Evolutionary conservation across 2,329 filamentous ascomycete genomes (phyloP), one percentile per base, ranked within the genome.

Genomic region (Elsinoe perseae): DNA sequence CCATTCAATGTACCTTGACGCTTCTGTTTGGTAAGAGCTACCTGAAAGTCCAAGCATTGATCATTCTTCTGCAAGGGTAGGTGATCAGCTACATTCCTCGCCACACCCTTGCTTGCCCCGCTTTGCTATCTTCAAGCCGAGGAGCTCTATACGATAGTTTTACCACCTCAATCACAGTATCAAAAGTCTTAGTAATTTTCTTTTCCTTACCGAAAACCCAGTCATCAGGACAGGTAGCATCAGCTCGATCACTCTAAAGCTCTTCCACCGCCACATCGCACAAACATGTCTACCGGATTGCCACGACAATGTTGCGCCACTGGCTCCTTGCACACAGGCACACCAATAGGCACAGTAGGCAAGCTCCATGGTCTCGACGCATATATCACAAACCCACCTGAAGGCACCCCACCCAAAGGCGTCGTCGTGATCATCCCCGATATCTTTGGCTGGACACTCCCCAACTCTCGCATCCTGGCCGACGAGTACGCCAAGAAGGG

Each of bases 401-500:
- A 61, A n/a, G 64, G 63, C 28, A 52, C 56, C 16, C 20, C 50
- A 3, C 63, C 65, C 2, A 70, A 66, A 55, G 70, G 68, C 50
- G 63, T 70, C 42, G 63, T 73, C 9, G 64, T 71, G 21, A 71
- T 73, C 53, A 64, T 72, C 16, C 66, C 70, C 5, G 70, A 72
- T 58, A 65, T 69, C 6, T 72, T 72, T 56, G 70, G 70, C 16
- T 68, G 65, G 63, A 60, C 59, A 2, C 59, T 70, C 12, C 64
- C 66, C 10, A 72, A 72, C 62, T 70, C 65, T 34, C 61, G 66
- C 12, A 67, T 72, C 16, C 63, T 73, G 6, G 68, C 68, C 8
- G 70, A 73, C 54, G 63, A 64, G 7, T 70, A 68, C 54, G 69
- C 69, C 1, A 63, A 64, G 52, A 64, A 66, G 43, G 66, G 66